A percentile compares a stretch with the other conserved stretches of the same genome.
These are phyloP conservation scores for Mycogone perniciosa DNA, from an alignment of 2,329 filamentous ascomycete genomes.

Conservation along the genomic window DNA sequence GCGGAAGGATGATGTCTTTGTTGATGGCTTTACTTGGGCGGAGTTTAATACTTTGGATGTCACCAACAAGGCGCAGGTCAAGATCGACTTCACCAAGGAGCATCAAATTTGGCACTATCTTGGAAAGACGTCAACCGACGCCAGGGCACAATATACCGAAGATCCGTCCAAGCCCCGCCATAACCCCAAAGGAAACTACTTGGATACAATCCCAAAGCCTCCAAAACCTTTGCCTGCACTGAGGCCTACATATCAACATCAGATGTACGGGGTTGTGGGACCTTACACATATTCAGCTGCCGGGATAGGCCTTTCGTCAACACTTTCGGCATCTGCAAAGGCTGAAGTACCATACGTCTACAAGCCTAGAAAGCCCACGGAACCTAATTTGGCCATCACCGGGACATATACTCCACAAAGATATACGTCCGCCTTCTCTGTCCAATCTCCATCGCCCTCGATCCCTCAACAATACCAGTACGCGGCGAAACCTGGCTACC, in stretches of 20 bases:
- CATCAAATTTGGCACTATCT: conserved; percentile 87
- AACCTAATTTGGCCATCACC: conserved; percentile 18
- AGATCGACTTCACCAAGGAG: conserved; percentile 64
- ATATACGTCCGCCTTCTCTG: conserved; percentile 16
- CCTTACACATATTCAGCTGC: conserved; percentile 12
- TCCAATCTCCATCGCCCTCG: not conserved
- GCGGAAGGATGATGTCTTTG: conserved; percentile 59
- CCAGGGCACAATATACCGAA: conserved; percentile 84
- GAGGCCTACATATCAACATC: conserved; percentile 18
- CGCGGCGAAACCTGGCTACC: not conserved
- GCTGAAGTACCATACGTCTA: conserved; percentile 47
- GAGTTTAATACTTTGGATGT: conserved; percentile 67
- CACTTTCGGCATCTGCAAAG: conserved; percentile 36
- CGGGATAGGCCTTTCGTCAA: conserved; percentile 57
- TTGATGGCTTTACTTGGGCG: conserved; percentile 64
- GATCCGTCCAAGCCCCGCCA: conserved; percentile 55
- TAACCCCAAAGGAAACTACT: conserved; percentile 64
- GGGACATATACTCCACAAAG: conserved; percentile 21
- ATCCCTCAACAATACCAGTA: too few species aligned
- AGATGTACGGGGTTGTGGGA: conserved; percentile 19
- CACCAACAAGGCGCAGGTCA: conserved; percentile 54
- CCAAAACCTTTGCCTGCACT: conserved; percentile 30
- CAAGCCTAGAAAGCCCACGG: conserved; percentile 39
- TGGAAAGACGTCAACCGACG: conserved; percentile 78
- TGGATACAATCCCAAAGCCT: conserved; percentile 60